A percentile compares a stretch with the other conserved stretches of the same genome.
phyloP scores from a whole-genome alignment of 192 early-diverging fungal species.

The Phlyctochytrium planicorne region DNA sequence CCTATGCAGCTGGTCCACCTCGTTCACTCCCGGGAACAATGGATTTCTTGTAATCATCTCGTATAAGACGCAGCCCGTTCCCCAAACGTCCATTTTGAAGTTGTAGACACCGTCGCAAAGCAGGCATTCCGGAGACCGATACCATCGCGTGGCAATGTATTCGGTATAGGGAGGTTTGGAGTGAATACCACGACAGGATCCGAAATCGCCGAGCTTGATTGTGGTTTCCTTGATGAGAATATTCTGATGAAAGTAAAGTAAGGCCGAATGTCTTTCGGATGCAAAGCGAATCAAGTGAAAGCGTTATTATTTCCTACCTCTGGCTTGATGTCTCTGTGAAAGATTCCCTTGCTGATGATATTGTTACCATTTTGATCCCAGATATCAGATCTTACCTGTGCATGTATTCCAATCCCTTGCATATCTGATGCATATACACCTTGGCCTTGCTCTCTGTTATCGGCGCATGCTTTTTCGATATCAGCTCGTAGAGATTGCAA shows the following conservation, averaged over 20 bases:
- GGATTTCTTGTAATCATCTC: constrained; percentile 55
- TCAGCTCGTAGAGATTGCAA: constrained; percentile 64
- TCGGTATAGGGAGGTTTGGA: constrained; percentile 64
- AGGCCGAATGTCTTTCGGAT: too few relatives aligned
- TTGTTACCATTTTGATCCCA: background rate
- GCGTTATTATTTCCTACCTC: constrained; percentile 2
- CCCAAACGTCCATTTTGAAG: constrained; percentile 69
- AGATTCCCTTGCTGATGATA: constrained; percentile 37
- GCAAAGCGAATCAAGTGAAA: too few relatives aligned
- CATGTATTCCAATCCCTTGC: constrained; percentile 60
- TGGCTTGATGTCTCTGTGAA: constrained; percentile 1
- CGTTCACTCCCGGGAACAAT: constrained; percentile 60
- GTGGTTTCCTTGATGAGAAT: constrained; percentile 54
- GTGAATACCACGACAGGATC: constrained; percentile 63
- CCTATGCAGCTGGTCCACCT: constrained; percentile 60
- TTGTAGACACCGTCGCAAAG: constrained; percentile 58
- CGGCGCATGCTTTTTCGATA: constrained; percentile 45
- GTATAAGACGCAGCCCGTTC: constrained; percentile 61
- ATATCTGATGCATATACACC: constrained; percentile 56
- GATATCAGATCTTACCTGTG: constrained; percentile 42
- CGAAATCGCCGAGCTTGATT: constrained; percentile 64
- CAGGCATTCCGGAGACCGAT: constrained; percentile 63
- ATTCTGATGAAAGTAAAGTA: too few relatives aligned
- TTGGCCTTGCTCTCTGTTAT: constrained; percentile 58
- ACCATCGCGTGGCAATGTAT: constrained; percentile 69